Base-by-base conservation (phyloP, 2,329 filamentous ascomycete species). In the Penicillium fuscoglaucum region DNA sequence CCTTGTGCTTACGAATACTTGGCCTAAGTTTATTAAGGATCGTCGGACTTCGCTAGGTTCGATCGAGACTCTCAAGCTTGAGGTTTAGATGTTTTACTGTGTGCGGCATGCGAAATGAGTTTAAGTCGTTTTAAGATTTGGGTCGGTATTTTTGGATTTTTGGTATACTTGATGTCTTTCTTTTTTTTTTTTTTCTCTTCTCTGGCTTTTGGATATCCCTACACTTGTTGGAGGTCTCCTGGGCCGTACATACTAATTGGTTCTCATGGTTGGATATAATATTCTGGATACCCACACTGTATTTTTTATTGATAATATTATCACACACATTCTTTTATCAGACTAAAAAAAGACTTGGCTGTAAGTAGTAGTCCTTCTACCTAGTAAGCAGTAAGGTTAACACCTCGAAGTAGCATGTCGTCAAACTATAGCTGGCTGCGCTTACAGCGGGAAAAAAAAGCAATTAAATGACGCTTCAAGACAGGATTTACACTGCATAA, bases 1-100 rank as follows among this genome's bases (percentile, higher is more conserved):
- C 59, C 78, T 89, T 6, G 86, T 89, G 2, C 74, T 88, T 58
- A 87, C 85, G 15, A 89, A 89, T 67, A 89, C 87, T 0, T 89
- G 87, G 87, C 82, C 74, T 33, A 76, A 76, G 62, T 77, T 76
- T 52, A 68, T 76, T 40, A 67, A 53, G 52, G 61, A 52, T 26
- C 61, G 57, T n/a, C 56, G 64, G 33, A 53, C 51, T 33, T 70
- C 67, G 17, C 44, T 64, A 31, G 59, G 47, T 24, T 69, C 65
- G 29, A 45, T 59, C n/a, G 33, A 52, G 37, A 57, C 54, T 19
- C 44, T 66, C 4, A 57, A 62, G 44, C 3, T n/a, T 21, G 55
- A 58, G n/a, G 55, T 54, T 41, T 54, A 58, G 31, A 12, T 54
- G 17, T 7, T 28, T 47, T 40, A 33, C 45, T 43, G 12, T 54